Evolutionary conservation across 2,329 filamentous ascomycete genomes (phyloP).

Genomic region (Metarhizium album): DNA sequence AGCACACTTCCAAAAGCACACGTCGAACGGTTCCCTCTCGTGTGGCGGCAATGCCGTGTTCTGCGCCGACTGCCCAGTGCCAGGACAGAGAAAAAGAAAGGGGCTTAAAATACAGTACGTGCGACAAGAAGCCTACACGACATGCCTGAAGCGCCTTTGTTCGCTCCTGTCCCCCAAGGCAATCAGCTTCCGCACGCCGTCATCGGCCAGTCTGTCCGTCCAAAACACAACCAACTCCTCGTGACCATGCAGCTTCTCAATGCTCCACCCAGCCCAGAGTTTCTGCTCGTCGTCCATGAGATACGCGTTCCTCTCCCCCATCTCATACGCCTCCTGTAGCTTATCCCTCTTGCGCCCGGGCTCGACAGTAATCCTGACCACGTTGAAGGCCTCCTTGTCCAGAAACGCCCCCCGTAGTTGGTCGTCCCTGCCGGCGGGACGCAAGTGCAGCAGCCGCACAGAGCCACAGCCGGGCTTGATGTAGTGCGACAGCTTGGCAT

Average conservation of each 20-base stretch:
- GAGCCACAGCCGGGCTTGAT: slow-evolving; percentile 21
- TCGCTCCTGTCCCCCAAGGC: slow-evolving; percentile 11
- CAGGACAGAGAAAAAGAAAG: neutral
- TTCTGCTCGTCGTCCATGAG: slow-evolving; percentile 18
- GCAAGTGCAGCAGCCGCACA: slow-evolving; percentile 31
- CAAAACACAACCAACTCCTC: slow-evolving; percentile 30
- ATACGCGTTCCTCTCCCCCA: slow-evolving; percentile 20
- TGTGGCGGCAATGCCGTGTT: neutral
- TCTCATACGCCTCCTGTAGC: slow-evolving; percentile 23
- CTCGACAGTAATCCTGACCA: slow-evolving; percentile 24
- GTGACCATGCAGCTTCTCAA: slow-evolving; percentile 24
- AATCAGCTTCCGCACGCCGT: slow-evolving; percentile 18
- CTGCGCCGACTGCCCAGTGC: neutral
- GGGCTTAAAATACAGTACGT: neutral
- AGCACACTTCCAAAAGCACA: slow-evolving; percentile 12
- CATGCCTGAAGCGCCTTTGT: slow-evolving; percentile 14
- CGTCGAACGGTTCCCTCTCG: neutral
- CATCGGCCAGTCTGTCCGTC: slow-evolving; percentile 25
- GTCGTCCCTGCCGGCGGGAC: slow-evolving; percentile 17
- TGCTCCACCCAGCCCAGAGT: slow-evolving; percentile 30
- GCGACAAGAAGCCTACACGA: slow-evolving; percentile 6
- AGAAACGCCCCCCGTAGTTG: slow-evolving; percentile 17
- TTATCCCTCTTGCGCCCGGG: slow-evolving; percentile 17
- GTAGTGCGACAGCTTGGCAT: slow-evolving; percentile 21
- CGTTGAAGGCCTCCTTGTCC: slow-evolving; percentile 19